Conservation (phyloP, 192 early-diverging fungal genomes). For the Coemansia sp. region DNA sequence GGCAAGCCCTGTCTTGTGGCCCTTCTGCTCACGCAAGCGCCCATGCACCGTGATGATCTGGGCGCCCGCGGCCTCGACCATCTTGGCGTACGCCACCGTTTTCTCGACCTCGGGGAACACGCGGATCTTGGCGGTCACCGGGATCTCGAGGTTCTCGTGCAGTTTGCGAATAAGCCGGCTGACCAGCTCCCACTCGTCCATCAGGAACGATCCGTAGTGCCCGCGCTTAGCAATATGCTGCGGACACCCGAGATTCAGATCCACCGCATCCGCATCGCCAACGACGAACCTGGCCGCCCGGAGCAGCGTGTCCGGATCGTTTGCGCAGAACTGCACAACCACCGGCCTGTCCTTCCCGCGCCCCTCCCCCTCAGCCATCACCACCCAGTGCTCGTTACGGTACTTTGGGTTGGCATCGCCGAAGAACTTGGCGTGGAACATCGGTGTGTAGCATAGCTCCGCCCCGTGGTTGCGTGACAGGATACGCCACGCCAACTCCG, state of each 20-base stretch:
- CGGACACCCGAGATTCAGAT: constrained; percentile 96
- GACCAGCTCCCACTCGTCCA: constrained; percentile 89
- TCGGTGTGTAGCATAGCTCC: constrained; percentile 94
- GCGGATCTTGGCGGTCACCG: constrained; percentile 96
- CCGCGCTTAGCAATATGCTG: constrained; percentile 92
- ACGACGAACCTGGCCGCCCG: constrained; percentile 81
- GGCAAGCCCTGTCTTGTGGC: constrained; percentile 92
- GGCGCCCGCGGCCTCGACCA: constrained; percentile 92
- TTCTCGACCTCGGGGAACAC: constrained; percentile 88
- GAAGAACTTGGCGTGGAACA: constrained; percentile 95
- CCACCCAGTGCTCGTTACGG: constrained; percentile 69
- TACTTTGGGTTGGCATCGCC: constrained; percentile 65
- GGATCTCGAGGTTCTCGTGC: constrained; percentile 79
- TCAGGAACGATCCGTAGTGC: constrained; percentile 90
- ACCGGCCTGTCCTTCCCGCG: constrained; percentile 76
- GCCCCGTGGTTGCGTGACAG: constrained; percentile 85
- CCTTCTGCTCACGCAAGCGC: constrained; percentile 94
- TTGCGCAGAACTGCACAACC: constrained; percentile 96
- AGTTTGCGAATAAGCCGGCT: constrained; percentile 66
- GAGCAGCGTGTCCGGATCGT: constrained; percentile 84
- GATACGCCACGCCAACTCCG: constrained; percentile 93
- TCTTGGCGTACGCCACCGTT: constrained; percentile 91
- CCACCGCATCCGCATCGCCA: constrained; percentile 87
- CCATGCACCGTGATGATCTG: constrained; percentile 94
- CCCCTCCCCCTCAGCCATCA: constrained; percentile 6